phyloP scores from a whole-genome alignment of 495 filamentous ascomycete genomes.

The Talaromyces trachyspermus region DNA sequence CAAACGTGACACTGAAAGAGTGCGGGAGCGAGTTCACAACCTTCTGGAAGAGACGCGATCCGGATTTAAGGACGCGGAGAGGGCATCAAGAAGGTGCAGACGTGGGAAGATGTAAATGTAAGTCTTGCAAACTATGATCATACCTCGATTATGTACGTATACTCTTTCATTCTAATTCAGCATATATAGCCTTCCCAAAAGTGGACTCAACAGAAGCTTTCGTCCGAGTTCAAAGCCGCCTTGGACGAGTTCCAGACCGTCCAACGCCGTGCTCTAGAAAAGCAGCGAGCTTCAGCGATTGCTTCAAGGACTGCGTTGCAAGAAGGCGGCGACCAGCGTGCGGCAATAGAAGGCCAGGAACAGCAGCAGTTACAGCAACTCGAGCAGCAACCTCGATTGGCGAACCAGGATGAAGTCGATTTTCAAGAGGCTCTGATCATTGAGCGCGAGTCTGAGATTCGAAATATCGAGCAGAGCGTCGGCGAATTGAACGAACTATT shows the following conservation, averaged over 20 bases:
- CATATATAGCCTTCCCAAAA: slow-evolving; percentile 83
- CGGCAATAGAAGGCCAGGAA: slow-evolving; percentile 29
- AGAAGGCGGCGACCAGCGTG: slow-evolving; percentile 32
- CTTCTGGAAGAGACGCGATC: slow-evolving; percentile 75
- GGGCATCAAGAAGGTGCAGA: slow-evolving; percentile 82
- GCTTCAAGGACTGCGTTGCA: slow-evolving; percentile 71
- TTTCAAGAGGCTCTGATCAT: slow-evolving; percentile 95
- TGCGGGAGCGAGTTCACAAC: slow-evolving; percentile 82
- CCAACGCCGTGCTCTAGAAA: slow-evolving; percentile 83
- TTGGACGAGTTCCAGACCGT: slow-evolving; percentile 85
- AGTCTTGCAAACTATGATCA: slow-evolving; percentile 18
- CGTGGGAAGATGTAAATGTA: slow-evolving; percentile 90
- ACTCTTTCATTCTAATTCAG: no score
- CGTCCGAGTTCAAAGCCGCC: slow-evolving; percentile 79
- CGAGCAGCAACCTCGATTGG: slow-evolving; percentile 70
- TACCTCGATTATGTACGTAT: no score
- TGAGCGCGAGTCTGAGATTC: slow-evolving; percentile 92
- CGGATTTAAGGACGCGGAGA: slow-evolving; percentile 93
- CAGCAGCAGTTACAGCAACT: slow-evolving; percentile 56
- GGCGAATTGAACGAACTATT: slow-evolving; percentile 95
- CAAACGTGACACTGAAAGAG: slow-evolving; percentile 79
- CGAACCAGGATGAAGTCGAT: slow-evolving; percentile 90
- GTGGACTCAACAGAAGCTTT: slow-evolving; percentile 91
- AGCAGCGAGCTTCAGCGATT: slow-evolving; percentile 76
- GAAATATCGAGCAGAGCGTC: slow-evolving; percentile 92